These are phyloP conservation scores for Paecilomyces sp. DNA, from an alignment of 2,329 filamentous ascomycete species.

Conservation along the genomic window DNA sequence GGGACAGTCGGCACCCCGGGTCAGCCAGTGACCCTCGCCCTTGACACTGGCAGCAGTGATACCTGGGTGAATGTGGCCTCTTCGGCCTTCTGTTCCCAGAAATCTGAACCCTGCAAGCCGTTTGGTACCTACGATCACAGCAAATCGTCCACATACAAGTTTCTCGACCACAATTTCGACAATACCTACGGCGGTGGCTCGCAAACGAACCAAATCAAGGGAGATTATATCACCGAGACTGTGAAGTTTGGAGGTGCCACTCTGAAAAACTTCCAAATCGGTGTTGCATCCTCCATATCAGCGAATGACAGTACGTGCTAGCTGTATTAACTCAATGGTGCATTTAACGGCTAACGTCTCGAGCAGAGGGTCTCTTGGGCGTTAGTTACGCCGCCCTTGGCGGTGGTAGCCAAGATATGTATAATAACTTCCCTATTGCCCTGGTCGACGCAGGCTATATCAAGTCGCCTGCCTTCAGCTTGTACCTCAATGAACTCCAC, in stretches of 20 bases:
- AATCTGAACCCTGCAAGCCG: neutral
- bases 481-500: neutral
- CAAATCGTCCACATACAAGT: neutral
- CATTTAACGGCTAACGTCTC: neutral
- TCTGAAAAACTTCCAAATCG: slow-evolving; percentile 45
- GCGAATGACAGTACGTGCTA: slow-evolving; percentile 21
- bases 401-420: neutral
- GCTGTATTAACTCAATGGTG: neutral
- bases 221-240: neutral
- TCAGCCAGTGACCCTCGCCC: neutral
- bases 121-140: neutral
- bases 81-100: neutral
- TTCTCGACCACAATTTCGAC: neutral
- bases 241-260: slow-evolving; percentile 35
- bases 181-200: neutral
- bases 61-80: neutral
- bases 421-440: neutral
- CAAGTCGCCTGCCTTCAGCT: neutral
- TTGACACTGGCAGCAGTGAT: neutral
- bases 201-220: neutral
- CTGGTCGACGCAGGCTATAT: neutral
- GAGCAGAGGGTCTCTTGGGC: neutral
- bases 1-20: neutral
- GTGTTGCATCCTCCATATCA: slow-evolving; percentile 44
- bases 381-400: neutral